Conservation (phyloP, 768 basidiomycete genomes). For the Kwoniella dejecticola region DNA sequence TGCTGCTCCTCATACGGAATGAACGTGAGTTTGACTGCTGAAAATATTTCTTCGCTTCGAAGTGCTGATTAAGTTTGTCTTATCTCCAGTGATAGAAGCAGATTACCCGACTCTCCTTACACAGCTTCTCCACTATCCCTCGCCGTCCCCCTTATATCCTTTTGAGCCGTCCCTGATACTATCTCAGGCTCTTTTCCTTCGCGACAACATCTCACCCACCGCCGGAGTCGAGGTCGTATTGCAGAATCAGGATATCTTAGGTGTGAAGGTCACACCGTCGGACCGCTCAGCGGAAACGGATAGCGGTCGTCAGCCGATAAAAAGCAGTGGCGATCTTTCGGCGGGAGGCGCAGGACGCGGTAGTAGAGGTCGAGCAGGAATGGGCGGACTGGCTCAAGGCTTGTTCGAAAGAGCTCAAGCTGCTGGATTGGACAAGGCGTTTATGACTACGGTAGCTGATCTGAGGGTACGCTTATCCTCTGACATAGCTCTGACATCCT, state of each 20-base stretch:
- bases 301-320: constrained; percentile 12
- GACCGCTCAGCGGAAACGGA: constrained; percentile 57
- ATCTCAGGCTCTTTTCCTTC: constrained; percentile 77
- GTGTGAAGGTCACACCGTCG: constrained; percentile 62
- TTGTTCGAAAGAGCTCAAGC: constrained; percentile 54
- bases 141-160: constrained; percentile 56
- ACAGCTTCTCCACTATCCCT: constrained; percentile 80
- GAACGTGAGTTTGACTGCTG: constrained; percentile 62
- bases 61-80: not conserved
- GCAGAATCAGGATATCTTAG: constrained; percentile 78
- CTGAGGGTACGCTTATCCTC: constrained; percentile 38
- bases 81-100: constrained; percentile 69
- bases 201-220: constrained; percentile 70
- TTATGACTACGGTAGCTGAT: constrained; percentile 53
- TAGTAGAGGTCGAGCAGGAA: constrained; percentile 43
- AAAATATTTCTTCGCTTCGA: constrained; percentile 18
- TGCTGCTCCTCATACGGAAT: constrained; percentile 92
- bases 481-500: not conserved
- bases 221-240: constrained; percentile 76
- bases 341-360: not conserved
- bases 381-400: constrained; percentile 51
- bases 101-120: constrained; percentile 88
- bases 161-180: constrained; percentile 64
- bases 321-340: not conserved
- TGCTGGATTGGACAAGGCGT: constrained; percentile 59